Evolutionary conservation across 2,329 filamentous ascomycete genomes (phyloP).

Genomic region (Hypoxylon rubiginosum): DNA sequence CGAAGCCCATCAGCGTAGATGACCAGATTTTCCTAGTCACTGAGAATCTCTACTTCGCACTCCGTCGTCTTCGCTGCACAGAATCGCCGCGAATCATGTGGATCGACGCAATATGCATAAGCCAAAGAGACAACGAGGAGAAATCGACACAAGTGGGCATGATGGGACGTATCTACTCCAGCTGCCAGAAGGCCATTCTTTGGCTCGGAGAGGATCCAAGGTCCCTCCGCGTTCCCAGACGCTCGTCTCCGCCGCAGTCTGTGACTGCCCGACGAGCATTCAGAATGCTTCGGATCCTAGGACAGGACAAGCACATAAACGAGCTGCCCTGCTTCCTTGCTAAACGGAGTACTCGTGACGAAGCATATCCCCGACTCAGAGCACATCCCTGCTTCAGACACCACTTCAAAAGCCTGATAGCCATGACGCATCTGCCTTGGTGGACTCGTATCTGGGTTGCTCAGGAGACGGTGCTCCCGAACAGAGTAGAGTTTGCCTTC

Average conservation of each 20-base stretch:
- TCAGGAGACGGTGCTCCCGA: conserved; percentile 22
- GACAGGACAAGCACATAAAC: conserved; percentile 3
- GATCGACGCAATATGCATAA: too few species aligned
- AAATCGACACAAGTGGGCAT: conserved; percentile 16
- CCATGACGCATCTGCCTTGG: conserved; percentile 12
- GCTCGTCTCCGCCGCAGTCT: neutral
- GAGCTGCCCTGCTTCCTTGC: conserved; percentile 12
- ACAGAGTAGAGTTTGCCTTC: conserved; percentile 6
- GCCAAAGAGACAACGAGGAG: conserved; percentile 20
- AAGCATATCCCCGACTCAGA: neutral
- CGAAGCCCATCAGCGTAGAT: conserved; percentile 2
- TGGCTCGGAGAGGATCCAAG: conserved; percentile 18
- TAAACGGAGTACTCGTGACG: neutral
- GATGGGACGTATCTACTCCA: conserved; percentile 23
- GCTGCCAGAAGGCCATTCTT: conserved; percentile 3
- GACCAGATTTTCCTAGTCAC: conserved; percentile 3
- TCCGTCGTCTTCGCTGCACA: conserved; percentile 12
- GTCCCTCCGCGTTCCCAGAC: neutral
- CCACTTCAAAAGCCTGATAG: conserved; percentile 11
- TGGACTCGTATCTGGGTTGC: conserved; percentile 31
- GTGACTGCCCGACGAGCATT: conserved; percentile 4
- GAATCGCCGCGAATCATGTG: conserved; percentile 11
- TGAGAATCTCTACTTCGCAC: conserved; percentile 17
- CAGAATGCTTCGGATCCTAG: conserved; percentile 7
- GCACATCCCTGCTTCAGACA: conserved; percentile 4